Evolutionary conservation across 1,139 yeast species (phyloP).

Genomic region (Blastobotrys serpentis): DNA sequence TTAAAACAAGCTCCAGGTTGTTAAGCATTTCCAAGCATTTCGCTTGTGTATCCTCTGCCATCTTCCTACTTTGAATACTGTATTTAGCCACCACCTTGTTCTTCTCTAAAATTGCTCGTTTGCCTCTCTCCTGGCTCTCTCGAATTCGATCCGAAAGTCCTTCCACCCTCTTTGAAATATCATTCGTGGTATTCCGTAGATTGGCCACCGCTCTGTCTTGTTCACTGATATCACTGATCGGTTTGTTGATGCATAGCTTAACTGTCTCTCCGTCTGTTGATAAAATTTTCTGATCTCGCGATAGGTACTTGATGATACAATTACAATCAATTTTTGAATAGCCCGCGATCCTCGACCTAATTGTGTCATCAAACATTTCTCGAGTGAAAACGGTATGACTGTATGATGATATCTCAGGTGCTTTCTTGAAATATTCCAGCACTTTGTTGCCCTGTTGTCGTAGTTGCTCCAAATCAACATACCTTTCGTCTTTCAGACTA

Average conservation of each 20-base stretch:
- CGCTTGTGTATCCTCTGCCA: constrained; percentile 33
- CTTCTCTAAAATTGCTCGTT: constrained; percentile 26
- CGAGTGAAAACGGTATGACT: constrained; percentile 30
- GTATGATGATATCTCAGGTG: constrained; percentile 24
- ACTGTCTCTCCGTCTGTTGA: constrained; percentile 25
- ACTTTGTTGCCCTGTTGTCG: constrained; percentile 25
- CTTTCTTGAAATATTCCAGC: constrained; percentile 18
- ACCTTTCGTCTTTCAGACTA: constrained; percentile 29
- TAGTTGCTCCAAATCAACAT: constrained; percentile 28
- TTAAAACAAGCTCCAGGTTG: constrained; percentile 37
- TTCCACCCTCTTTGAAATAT: constrained; percentile 30
- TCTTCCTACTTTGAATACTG: constrained; percentile 30
- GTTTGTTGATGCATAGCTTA: constrained; percentile 22
- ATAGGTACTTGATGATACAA: constrained; percentile 31
- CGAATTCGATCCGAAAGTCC: constrained; percentile 28
- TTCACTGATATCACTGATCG: constrained; percentile 27
- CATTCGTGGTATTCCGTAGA: constrained; percentile 31
- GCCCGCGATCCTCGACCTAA: neutral
- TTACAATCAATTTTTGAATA: constrained; percentile 30
- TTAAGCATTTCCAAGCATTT: constrained; percentile 33
- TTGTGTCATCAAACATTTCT: constrained; percentile 21
- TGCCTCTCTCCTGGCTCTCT: constrained; percentile 28
- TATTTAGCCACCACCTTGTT: constrained; percentile 33
- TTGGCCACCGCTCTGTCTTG: constrained; percentile 36
- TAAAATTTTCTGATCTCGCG: constrained; percentile 30